Evolutionary conservation across 768 basidiomycete species (phyloP), one percentile per base, ranked within the genome.

Genomic region (Fomitopsis pulvina): DNA sequence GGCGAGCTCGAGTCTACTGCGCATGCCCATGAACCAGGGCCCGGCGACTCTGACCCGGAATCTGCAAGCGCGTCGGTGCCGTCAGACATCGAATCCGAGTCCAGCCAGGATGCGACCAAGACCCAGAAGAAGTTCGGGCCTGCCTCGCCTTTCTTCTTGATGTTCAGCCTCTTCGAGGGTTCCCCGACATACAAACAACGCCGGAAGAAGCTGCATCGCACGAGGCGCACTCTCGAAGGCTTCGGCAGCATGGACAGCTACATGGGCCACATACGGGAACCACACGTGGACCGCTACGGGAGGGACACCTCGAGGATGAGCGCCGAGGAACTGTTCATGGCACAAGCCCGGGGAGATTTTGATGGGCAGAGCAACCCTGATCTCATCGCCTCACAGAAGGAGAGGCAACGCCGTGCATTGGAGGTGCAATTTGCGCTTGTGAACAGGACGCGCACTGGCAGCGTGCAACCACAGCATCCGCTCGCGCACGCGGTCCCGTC

Each of bases 111-210:
- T n/a, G n/a, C n/a, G 47, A 55, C 42, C 34, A 22, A 10, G 24
- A 40, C 24, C 1, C 26, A 34, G 44, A 57, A 59, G 53, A 60
- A 63, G 56, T 21, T 52, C 21, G 57, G 60, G 25, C 62, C 63
- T 27, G 57, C 56, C 54, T 61, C 66, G 45, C 64, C 80, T 14
- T 78, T 85, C 67, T 79, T 84, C 64, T 75, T 74, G 24, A 77
- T 79, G 64, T 77, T 87, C 62, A 79, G 85, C n/a, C 69, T 91
- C 41, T 85, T 91, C 46, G 86, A 89, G 63, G 92, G 92, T 12
- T 85, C 80, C 53, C 85, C 91, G 4, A 79, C 81, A 2, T 96
- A 96, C 73, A 96, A 96, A 68, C 85, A 88, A 60, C 77, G 93
- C 24, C 78, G 86, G 56, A 90, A 90, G 73, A 90, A 87, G 64